These are phyloP conservation scores for Prototheca wickerhamii DNA, from an alignment of 163 green algal genomes.

Conservation along the genomic window DNA sequence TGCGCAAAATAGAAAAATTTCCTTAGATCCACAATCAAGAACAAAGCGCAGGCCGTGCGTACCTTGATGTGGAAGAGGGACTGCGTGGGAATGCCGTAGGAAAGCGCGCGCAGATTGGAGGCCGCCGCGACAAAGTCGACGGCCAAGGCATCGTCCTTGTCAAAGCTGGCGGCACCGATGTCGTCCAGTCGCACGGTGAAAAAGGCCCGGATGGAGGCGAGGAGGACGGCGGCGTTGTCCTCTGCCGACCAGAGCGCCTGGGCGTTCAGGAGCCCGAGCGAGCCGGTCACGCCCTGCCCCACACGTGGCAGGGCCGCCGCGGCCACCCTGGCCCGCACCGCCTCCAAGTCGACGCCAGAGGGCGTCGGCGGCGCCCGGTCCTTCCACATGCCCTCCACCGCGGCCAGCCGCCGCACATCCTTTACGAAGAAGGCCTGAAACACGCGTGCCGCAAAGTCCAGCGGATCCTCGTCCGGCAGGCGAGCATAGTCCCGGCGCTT, in stretches of 20 bases:
- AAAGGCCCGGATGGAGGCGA: conserved; percentile 55
- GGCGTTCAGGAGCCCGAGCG: conserved; percentile 51
- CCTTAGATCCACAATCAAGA: too few species aligned
- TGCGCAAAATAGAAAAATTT: too few species aligned
- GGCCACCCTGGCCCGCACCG: conserved; percentile 19
- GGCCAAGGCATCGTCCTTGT: conserved; percentile 87
- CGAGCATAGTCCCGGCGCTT: too few species aligned
- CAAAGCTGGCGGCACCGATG: conserved; percentile 57
- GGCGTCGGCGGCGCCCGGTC: conserved; percentile 46
- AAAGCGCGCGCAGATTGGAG: conserved; percentile 69
- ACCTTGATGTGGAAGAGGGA: conserved; percentile 65
- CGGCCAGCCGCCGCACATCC: conserved; percentile 10
- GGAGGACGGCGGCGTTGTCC: conserved; percentile 74
- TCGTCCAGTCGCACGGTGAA: conserved; percentile 45
- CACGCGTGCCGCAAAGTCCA: conserved; percentile 66
- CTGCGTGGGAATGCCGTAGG: conserved; percentile 78
- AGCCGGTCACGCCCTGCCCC: not conserved
- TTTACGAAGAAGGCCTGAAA: conserved; percentile 48
- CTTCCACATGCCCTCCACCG: conserved; percentile 74
- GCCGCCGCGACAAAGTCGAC: conserved; percentile 91
- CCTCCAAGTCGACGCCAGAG: not conserved
- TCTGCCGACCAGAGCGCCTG: conserved; percentile 53
- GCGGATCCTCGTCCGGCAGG: conserved; percentile 45
- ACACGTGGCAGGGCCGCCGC: not conserved
- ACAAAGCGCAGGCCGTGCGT: too few species aligned